Conservation (phyloP, 2,329 filamentous ascomycete genomes). For the Talaromyces pinophilus region DNA sequence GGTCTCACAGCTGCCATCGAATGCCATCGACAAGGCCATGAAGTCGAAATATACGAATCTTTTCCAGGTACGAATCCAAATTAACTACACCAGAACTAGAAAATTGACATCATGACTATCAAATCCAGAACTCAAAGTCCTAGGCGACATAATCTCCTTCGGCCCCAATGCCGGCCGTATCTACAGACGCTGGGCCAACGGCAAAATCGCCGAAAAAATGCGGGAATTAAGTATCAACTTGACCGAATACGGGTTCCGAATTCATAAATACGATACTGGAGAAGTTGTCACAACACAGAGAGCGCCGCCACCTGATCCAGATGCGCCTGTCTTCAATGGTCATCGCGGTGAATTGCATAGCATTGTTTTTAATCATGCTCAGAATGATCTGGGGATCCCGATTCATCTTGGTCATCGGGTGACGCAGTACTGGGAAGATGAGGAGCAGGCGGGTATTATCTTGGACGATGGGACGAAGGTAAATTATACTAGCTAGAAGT, state of each 20-base stretch:
- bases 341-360: slow-evolving; percentile 63
- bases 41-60: slow-evolving; percentile 60
- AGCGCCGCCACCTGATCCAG: slow-evolving; percentile 47
- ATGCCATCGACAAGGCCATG: slow-evolving; percentile 62
- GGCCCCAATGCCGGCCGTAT: slow-evolving; percentile 63
- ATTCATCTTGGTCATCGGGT: slow-evolving; percentile 58
- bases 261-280: slow-evolving; percentile 61
- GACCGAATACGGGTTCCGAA: slow-evolving; percentile 58
- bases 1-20: slow-evolving; percentile 65
- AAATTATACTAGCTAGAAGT: too few species aligned
- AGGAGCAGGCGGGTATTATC: slow-evolving; percentile 53
- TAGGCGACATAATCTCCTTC: slow-evolving; percentile 65
- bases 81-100: not conserved
- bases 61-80: slow-evolving; percentile 44
- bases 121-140: slow-evolving; percentile 53
- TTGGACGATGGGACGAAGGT: slow-evolving; percentile 51
- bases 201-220: slow-evolving; percentile 51
- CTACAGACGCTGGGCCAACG: slow-evolving; percentile 59
- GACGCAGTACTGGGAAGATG: slow-evolving; percentile 58
- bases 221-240: slow-evolving; percentile 56
- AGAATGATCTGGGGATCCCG: slow-evolving; percentile 56
- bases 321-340: slow-evolving; percentile 60
- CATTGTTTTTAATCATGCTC: slow-evolving; percentile 60
- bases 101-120: not conserved
- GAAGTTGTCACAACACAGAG: slow-evolving; percentile 61